Evolutionary conservation across 768 basidiomycete species (phyloP), one percentile per base, ranked within the genome.

Genomic region (Boletus sensibilis): DNA sequence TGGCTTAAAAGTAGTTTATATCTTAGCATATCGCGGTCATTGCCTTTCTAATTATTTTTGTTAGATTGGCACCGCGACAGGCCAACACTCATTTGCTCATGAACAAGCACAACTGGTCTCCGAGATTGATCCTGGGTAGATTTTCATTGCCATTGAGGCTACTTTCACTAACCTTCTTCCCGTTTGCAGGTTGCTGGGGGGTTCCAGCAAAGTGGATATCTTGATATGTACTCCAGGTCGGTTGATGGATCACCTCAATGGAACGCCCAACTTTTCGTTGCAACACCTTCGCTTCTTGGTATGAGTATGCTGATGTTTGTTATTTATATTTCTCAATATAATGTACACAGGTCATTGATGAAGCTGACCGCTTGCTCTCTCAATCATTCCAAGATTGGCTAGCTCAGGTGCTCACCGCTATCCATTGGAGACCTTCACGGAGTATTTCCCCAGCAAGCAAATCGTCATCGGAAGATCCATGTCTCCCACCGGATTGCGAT

Each of bases 301-400:
- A 66, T 27, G 87, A 76, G 31, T n/a, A 29, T 21, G 21, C 38
- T 33, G 20, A 27, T 53, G 21, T 4, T 14, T 47, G 16, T 6
- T 31, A 38, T 47, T 23, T 11, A 41, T 34, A 14, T 27, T 21
- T 27, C 33, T 52, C n/a, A 61, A 49, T n/a, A 33, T 2, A 8
- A 29, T 4, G 1, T 34, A 25, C 27, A 11, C 55, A 96, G 94
- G 87, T 98, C 29, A 92, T 99, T 53, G 97, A 99, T 70, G 97
- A 99, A 74, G 97, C 97, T 0, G 97, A 99, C 68, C 84, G 94
- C n/a, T 79, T 99, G 0, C 79, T 99, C 10, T 88, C 90, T 11
- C 94, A 98, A 69, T 93, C 92, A 1, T 98, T 97, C 74, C 94
- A 98, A 72, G 91, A 93, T 68, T 99, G 95, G 96, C 76, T 98